Conservation (phyloP, 192 early-diverging fungal species). For the Coemansia sp. region DNA sequence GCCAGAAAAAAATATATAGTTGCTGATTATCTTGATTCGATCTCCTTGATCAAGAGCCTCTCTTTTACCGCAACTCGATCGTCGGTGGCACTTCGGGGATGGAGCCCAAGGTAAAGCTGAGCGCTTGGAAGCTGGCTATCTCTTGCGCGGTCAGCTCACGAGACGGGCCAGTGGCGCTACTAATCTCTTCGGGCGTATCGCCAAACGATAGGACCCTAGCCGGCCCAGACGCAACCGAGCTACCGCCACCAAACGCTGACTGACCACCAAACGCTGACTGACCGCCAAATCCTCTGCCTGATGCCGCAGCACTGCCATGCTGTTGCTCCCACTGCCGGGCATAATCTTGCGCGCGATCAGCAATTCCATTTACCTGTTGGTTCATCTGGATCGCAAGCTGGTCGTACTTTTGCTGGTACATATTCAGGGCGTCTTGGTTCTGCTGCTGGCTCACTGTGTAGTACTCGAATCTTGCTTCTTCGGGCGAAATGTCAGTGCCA, state of each 20-base stretch:
- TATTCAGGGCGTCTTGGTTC: slow-evolving; percentile 17
- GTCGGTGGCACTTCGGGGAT: slow-evolving; percentile 47
- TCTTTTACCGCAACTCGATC: slow-evolving; percentile 9
- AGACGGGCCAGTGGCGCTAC: slow-evolving; percentile 16
- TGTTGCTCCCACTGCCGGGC: slow-evolving; percentile 33
- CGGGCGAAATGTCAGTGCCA: slow-evolving; percentile 65
- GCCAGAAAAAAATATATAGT: slow-evolving; percentile 18
- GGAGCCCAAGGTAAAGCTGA: slow-evolving; percentile 24
- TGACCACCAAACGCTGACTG: slow-evolving; percentile 14
- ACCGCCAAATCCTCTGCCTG: slow-evolving; percentile 10
- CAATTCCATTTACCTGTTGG: slow-evolving; percentile 19
- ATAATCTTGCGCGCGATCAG: slow-evolving; percentile 12
- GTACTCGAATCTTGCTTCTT: slow-evolving; percentile 64
- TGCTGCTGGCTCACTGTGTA: slow-evolving; percentile 27
- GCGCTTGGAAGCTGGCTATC: slow-evolving; percentile 27
- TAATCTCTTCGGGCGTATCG: slow-evolving; percentile 10
- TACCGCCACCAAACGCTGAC: slow-evolving; percentile 20
- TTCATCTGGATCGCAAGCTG: slow-evolving; percentile 23
- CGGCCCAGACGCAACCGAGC: slow-evolving; percentile 1
- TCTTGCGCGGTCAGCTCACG: slow-evolving; percentile 30
- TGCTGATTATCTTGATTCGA: slow-evolving; percentile 14
- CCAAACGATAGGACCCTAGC: slow-evolving; percentile 15
- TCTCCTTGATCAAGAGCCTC: not conserved
- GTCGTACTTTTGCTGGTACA: slow-evolving; percentile 38
- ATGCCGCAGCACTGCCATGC: slow-evolving; percentile 14